Conservation (phyloP, 2,329 filamentous ascomycete species). For the Aspergillus ochraceus region DNA sequence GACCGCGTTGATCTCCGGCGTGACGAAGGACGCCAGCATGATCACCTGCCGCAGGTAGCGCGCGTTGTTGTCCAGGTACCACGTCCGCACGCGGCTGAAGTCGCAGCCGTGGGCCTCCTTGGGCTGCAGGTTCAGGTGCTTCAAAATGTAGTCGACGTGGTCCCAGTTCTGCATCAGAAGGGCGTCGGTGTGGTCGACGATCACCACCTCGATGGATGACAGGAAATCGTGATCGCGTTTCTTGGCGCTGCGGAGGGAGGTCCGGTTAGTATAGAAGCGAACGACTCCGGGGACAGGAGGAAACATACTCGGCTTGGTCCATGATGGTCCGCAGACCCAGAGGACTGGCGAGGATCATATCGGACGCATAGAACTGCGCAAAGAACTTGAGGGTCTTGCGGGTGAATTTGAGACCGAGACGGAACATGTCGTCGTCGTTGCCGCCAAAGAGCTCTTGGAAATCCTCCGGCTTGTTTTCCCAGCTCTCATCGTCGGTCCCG, state of each 20-base stretch:
- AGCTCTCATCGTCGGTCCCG: slow-evolving; percentile 66
- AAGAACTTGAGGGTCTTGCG: slow-evolving; percentile 95
- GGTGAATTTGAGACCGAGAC: slow-evolving; percentile 93
- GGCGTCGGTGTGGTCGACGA: slow-evolving; percentile 90
- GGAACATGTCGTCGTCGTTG: slow-evolving; percentile 97
- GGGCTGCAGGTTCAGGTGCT: slow-evolving; percentile 87
- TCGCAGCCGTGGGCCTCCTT: slow-evolving; percentile 89
- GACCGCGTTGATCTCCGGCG: slow-evolving; percentile 81
- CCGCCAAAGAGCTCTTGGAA: slow-evolving; percentile 88
- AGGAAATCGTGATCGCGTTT: slow-evolving; percentile 84
- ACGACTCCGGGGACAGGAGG: neutral
- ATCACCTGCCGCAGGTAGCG: slow-evolving; percentile 82
- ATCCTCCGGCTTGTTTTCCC: slow-evolving; percentile 75
- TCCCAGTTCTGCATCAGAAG: slow-evolving; percentile 99
- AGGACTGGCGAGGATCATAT: slow-evolving; percentile 89
- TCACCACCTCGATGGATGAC: slow-evolving; percentile 85
- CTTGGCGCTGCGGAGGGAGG: slow-evolving; percentile 51
- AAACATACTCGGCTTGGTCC: slow-evolving; percentile 67
- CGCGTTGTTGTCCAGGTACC: slow-evolving; percentile 90
- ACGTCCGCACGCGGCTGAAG: slow-evolving; percentile 83
- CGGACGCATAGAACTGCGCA: slow-evolving; percentile 91
- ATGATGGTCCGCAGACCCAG: slow-evolving; percentile 88
- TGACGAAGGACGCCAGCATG: slow-evolving; percentile 77
- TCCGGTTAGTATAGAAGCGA: neutral
- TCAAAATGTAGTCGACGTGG: slow-evolving; percentile 87